Conservation (phyloP, 192 early-diverging fungal genomes). For the Geranomyces michiganensis region DNA sequence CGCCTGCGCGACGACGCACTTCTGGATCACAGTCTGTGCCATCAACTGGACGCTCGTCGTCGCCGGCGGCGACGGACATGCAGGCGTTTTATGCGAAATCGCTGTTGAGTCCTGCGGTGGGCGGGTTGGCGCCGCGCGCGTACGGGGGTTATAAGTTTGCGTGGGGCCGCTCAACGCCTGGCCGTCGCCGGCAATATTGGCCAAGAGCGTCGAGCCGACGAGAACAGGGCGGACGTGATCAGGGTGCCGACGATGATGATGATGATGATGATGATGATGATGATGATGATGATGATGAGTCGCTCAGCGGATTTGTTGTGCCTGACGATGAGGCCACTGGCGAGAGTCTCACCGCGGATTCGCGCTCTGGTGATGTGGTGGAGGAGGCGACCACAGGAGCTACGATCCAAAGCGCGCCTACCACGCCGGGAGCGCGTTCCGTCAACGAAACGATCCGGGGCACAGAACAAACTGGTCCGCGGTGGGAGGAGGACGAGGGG, state of each 20-base stretch:
- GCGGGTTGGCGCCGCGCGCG: constrained; percentile 16
- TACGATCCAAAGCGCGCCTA: background rate
- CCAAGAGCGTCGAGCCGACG: background rate
- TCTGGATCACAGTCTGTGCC: background rate
- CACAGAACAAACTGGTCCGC: background rate
- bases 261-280: background rate
- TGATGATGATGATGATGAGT: constrained; percentile 30
- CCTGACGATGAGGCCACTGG: constrained; percentile 39
- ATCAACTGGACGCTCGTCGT: constrained; percentile 10
- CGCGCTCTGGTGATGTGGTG: background rate
- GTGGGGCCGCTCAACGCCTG: constrained; percentile 23
- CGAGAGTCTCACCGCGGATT: constrained; percentile 12
- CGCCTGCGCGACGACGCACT: background rate
- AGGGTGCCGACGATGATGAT: constrained; percentile 14
- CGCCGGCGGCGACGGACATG: background rate
- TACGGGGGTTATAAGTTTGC: constrained; percentile 23
- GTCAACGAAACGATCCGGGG: background rate
- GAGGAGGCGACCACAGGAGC: no score
- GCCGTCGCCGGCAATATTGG: background rate
- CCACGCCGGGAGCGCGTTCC: background rate
- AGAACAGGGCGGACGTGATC: constrained; percentile 9
- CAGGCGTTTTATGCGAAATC: constrained; percentile 34
- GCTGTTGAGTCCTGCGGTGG: constrained; percentile 30
- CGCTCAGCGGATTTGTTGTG: constrained; percentile 49
- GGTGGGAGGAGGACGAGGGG: background rate